Evolutionary conservation across 495 filamentous ascomycete species (phyloP), one percentile per base, ranked within the genome.

Genomic region (Astrocystis sublimbata): DNA sequence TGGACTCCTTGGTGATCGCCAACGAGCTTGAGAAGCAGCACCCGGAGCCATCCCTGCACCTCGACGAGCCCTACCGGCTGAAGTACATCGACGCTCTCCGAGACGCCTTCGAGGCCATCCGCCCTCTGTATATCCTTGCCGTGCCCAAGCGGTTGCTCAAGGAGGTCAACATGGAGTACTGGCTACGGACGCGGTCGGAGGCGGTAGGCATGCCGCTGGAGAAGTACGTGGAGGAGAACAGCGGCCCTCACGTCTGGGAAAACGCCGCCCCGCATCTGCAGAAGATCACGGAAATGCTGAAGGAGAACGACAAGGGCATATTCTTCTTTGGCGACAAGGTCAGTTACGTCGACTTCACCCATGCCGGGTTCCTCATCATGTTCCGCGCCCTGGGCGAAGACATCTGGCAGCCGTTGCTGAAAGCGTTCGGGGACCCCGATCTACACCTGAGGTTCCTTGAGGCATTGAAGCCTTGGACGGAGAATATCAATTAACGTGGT

Each of bases 1-100:
- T 84, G 82, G 86, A 88, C 59, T 81, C 78, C 17, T 67, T 64
- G 50, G 65, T 65, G n/a, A 89, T 90, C 61, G 81, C 78, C 12
- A 33, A 64, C 2, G 72, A 67, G 19, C 73, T 90, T 40, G 85
- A 88, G 61, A 70, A 73, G 47, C 65, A 66, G 4, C 73, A 88
- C 62, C 85, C 86, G 0, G 65, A 74, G 4, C 86, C 86, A 0
- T 71, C 79, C 0, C 58, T 88, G 5, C 78, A 77, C 58, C 68
- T 88, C 5, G 15, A 49, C 46, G 46, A 49, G 6, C 5, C 13
- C 6, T n/a, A 30, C 5, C 65, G 81, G 0, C 8, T 67, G 4
- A 68, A 69, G 47, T 58, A 85, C 1, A 65, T 73, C 19, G 30
- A 51, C 6, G 1, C 66, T 7, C 57, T 80, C 36, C 1, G 0